Evolutionary conservation across 495 filamentous ascomycete genomes (phyloP).

Genomic region (Astrothelium subdiscretum): DNA sequence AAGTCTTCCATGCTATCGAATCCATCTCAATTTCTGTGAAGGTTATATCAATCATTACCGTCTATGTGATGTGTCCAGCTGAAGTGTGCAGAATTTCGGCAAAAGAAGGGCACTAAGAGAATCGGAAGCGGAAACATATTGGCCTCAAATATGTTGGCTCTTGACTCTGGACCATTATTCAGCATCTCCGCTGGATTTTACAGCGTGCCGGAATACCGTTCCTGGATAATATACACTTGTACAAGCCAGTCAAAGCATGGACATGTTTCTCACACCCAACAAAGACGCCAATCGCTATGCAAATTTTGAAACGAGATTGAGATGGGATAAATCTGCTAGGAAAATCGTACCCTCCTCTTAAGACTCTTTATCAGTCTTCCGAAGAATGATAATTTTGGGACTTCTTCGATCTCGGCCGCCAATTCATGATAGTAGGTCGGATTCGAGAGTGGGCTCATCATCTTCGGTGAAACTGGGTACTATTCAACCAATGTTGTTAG

Average conservation of each 20-base stretch:
- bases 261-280: not conserved
- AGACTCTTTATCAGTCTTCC: not conserved
- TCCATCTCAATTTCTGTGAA: too few species aligned
- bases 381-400: constrained; percentile 20
- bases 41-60: too few species aligned
- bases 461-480: constrained; percentile 50
- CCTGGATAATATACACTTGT: not conserved
- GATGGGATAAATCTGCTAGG: not conserved
- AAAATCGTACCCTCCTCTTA: not conserved
- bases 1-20: too few species aligned
- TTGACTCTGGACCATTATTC: not conserved
- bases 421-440: constrained; percentile 68
- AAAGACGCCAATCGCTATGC: not conserved
- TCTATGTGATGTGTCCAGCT: too few species aligned
- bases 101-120: not conserved
- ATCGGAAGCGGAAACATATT: not conserved
- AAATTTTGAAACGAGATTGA: not conserved
- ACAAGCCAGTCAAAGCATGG: not conserved
- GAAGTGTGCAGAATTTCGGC: too few species aligned
- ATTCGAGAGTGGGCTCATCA: constrained; percentile 60
- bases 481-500: constrained; percentile 16
- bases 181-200: not conserved
- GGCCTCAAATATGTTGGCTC: not conserved
- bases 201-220: not conserved
- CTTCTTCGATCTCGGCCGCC: constrained; percentile 38